phyloP scores from a whole-genome alignment of 768 basidiomycete genomes.

The Pulveroboletus frians region DNA sequence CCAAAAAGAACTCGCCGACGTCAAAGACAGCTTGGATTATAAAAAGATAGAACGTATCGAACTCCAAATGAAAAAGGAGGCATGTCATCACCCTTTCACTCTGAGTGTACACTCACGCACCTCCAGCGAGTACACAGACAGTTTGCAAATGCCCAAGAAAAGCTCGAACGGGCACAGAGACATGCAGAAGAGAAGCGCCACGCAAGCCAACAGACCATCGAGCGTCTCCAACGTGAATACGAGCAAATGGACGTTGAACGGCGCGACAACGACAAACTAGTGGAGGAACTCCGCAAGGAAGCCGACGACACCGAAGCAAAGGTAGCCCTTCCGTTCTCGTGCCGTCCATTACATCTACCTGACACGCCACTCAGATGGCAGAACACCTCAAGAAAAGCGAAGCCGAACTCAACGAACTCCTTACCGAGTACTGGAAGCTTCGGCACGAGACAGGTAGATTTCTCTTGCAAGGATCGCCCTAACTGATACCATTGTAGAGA shows the following conservation, averaged over 20 bases:
- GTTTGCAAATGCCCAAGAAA: slow-evolving; percentile 74
- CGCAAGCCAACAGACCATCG: slow-evolving; percentile 69
- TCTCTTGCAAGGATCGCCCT: not conserved
- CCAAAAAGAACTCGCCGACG: slow-evolving; percentile 62
- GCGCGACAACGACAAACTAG: slow-evolving; percentile 70
- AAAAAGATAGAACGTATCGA: slow-evolving; percentile 74
- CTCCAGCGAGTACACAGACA: slow-evolving; percentile 76
- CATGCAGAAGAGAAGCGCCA: slow-evolving; percentile 76
- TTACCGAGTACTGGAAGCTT: slow-evolving; percentile 79
- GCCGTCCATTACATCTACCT: not conserved
- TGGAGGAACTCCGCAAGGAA: slow-evolving; percentile 70
- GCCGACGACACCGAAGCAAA: slow-evolving; percentile 63
- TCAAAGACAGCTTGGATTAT: slow-evolving; percentile 62
- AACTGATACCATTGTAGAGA: slow-evolving; percentile 41
- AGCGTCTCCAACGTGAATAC: slow-evolving; percentile 72
- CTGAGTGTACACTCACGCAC: not conserved
- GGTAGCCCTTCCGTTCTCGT: slow-evolving; percentile 32
- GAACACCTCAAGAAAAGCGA: slow-evolving; percentile 74
- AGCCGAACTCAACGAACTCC: slow-evolving; percentile 70
- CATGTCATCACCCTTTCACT: slow-evolving; percentile 22
- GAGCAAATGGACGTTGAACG: slow-evolving; percentile 73
- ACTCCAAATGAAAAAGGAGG: slow-evolving; percentile 64
- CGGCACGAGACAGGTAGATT: slow-evolving; percentile 66
- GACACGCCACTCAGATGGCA: slow-evolving; percentile 49
- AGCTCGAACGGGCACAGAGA: slow-evolving; percentile 71